Conservation (phyloP, 2,329 filamentous ascomycete species). For the Colletotrichum kahawae region DNA sequence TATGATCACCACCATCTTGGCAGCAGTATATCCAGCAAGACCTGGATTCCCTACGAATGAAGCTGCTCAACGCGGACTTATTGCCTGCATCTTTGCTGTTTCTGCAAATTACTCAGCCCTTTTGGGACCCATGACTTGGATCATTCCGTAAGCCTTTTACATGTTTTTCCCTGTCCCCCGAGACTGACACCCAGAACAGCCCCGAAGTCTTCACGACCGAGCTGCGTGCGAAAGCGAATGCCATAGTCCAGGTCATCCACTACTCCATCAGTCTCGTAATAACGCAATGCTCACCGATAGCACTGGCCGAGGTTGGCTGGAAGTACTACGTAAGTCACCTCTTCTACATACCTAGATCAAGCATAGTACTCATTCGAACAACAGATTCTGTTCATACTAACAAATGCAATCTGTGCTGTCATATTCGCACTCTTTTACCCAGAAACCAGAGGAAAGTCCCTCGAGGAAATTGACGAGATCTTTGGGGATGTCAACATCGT, state of each 20-base stretch:
- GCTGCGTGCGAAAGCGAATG: constrained; percentile 44
- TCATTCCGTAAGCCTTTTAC: constrained; percentile 36
- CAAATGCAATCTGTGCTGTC: constrained; percentile 40
- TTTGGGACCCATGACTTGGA: constrained; percentile 46
- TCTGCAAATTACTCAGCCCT: constrained; percentile 42
- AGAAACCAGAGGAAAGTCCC: constrained; percentile 36
- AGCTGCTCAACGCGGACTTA: constrained; percentile 41
- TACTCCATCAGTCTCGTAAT: constrained; percentile 45
- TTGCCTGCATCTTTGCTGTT: constrained; percentile 45
- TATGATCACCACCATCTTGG: constrained; percentile 43
- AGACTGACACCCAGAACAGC: constrained; percentile 19
- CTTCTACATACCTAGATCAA: not conserved
- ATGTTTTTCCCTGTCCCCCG: too few relatives aligned
- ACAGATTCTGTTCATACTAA: constrained; percentile 43
- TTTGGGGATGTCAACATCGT: constrained; percentile 41
- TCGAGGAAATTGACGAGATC: constrained; percentile 44
- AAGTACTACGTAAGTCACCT: constrained; percentile 41
- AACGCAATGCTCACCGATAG: constrained; percentile 45
- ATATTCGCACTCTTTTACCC: not conserved
- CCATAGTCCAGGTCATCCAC: constrained; percentile 44
- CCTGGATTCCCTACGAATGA: constrained; percentile 40
- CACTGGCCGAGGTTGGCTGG: constrained; percentile 41
- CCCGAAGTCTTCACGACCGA: constrained; percentile 47
- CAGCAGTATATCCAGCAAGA: constrained; percentile 38
- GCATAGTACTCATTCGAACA: accelerated